A percentile compares a stretch with the other conserved stretches of the same genome.
Evolutionary conservation across 192 early-diverging fungal species (phyloP).

Genomic region (Phycomyces blakesleeanus): DNA sequence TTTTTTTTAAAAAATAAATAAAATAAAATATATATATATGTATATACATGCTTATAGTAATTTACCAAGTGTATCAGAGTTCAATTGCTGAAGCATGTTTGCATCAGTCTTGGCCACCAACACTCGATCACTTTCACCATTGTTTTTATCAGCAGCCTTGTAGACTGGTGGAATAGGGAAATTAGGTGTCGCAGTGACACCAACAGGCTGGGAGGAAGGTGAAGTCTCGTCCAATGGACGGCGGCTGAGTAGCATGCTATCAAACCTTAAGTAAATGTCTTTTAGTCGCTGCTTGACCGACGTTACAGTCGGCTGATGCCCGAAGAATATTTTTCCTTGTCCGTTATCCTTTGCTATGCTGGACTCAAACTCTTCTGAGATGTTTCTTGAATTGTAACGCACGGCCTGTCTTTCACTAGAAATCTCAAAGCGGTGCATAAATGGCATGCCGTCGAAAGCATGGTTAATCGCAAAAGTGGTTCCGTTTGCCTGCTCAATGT

Average conservation of each 20-base stretch:
- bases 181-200: slow-evolving; percentile 32
- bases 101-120: slow-evolving; percentile 35
- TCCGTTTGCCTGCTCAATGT: slow-evolving; percentile 17
- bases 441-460: slow-evolving; percentile 31
- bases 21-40: too few species aligned
- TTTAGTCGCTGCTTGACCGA: slow-evolving; percentile 1
- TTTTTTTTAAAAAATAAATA: not conserved
- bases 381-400: slow-evolving; percentile 23
- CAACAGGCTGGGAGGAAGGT: slow-evolving; percentile 9
- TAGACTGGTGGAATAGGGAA: slow-evolving; percentile 20
- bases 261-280: not conserved
- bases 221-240: not conserved
- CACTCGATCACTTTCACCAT: not conserved
- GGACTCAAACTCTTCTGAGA: slow-evolving; percentile 16
- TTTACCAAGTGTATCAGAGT: slow-evolving; percentile 31
- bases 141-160: not conserved
- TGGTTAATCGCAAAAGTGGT: slow-evolving; percentile 23
- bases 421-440: slow-evolving; percentile 30
- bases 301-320: slow-evolving; percentile 3
- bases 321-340: slow-evolving; percentile 11
- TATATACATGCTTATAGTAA: too few species aligned
- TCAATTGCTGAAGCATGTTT: slow-evolving; percentile 27
- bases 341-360: slow-evolving; percentile 5
- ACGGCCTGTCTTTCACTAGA: slow-evolving; percentile 9
- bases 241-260: not conserved